These are phyloP conservation scores for Leptodontidium sp. DNA, from an alignment of 2,329 filamentous ascomycete genomes.

Conservation along the genomic window DNA sequence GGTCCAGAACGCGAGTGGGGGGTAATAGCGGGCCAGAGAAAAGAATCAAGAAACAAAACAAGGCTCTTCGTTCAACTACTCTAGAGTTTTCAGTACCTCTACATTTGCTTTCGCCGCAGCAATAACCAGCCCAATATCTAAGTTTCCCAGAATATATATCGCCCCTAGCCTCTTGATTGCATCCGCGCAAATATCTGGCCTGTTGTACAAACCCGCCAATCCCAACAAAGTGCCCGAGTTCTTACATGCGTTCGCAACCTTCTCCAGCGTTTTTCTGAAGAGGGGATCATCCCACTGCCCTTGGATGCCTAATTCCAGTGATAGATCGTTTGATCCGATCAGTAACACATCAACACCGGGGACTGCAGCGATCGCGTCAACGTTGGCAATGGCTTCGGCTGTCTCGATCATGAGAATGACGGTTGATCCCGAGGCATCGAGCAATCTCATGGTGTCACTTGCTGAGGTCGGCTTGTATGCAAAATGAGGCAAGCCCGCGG, in stretches of 20 bases:
- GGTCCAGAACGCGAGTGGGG: too few species aligned
- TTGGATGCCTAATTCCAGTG: constrained; percentile 41
- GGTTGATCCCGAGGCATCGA: constrained; percentile 29
- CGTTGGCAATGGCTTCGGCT: constrained; percentile 37
- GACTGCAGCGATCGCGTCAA: constrained; percentile 46
- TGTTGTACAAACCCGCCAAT: not conserved
- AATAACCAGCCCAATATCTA: not conserved
- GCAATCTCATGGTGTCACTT: constrained; percentile 26
- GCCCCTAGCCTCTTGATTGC: not conserved
- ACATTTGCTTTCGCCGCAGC: not conserved
- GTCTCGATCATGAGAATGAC: constrained; percentile 39
- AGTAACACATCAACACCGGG: constrained; percentile 46
- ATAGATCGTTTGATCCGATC: constrained; percentile 47
- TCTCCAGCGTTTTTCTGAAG: constrained; percentile 35
- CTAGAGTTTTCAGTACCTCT: not conserved
- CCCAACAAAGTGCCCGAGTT: not conserved
- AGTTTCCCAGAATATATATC: not conserved
- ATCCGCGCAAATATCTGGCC: not conserved
- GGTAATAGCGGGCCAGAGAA: too few species aligned
- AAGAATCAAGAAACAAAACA: not conserved
- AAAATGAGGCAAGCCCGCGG: constrained; percentile 40
- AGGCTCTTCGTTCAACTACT: not conserved
- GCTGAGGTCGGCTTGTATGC: constrained; percentile 26
- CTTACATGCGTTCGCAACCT: constrained; percentile 29
- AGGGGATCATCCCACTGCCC: constrained; percentile 35